These are phyloP conservation scores for Puya raimondii DNA, from an alignment of 176 grass and related monocot species.

Conservation along the genomic window DNA sequence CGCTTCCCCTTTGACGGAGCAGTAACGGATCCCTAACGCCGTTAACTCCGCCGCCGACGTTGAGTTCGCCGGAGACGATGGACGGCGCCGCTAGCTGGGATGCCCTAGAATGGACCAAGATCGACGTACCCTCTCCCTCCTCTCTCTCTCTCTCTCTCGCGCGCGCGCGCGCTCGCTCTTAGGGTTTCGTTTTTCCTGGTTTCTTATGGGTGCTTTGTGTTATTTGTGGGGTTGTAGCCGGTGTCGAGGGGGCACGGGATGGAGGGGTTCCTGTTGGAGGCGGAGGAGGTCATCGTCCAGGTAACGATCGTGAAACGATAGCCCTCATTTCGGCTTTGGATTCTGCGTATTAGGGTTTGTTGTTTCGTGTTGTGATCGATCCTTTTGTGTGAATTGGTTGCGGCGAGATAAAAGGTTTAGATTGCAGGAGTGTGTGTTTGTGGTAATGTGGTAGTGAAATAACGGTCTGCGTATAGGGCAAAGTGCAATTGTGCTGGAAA, in stretches of 20 bases:
- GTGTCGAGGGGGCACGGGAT: slow-evolving; percentile 21
- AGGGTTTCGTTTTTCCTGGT: neutral
- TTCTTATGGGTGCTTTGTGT: neutral
- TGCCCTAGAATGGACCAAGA: slow-evolving; percentile 33
- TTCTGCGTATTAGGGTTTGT: neutral
- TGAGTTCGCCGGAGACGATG: slow-evolving; percentile 10
- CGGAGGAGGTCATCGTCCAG: slow-evolving; percentile 42
- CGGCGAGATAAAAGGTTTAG: too few species aligned
- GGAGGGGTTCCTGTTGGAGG: slow-evolving; percentile 29
- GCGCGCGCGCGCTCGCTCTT: neutral
- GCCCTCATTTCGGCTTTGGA: neutral
- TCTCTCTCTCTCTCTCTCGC: neutral
- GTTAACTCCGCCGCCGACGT: neutral
- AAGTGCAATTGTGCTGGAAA: neutral
- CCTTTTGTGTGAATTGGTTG: too few species aligned
- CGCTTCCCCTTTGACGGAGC: too few species aligned
- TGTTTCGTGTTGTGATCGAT: neutral
- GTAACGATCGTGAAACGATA: slow-evolving; percentile 1
- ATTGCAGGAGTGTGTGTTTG: too few species aligned
- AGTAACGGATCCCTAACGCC: too few species aligned
- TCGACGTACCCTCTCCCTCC: slow-evolving; percentile 13
- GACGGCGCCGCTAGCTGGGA: slow-evolving; percentile 37
- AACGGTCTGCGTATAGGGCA: too few species aligned
- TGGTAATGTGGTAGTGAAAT: too few species aligned
- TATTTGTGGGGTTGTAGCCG: slow-evolving; percentile 14